A percentile compares a stretch with the other conserved stretches of the same genome.
Conservation (phyloP, 2,329 filamentous ascomycete species). For the Clonostachys solani region DNA sequence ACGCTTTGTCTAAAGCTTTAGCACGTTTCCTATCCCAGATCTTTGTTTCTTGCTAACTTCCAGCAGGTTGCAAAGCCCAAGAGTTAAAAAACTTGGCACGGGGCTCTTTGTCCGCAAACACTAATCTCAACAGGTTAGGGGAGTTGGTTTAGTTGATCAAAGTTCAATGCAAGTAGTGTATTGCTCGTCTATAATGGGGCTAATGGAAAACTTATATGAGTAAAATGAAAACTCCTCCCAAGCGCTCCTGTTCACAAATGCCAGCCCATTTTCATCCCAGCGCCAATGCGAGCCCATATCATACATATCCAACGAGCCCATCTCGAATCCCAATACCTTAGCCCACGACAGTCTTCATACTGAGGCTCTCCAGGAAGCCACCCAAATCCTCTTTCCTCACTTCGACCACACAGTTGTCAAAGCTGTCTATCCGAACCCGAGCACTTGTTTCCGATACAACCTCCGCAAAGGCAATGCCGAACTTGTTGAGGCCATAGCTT, state of each 20-base stretch:
- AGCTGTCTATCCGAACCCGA: constrained; percentile 87
- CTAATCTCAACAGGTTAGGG: too few relatives aligned
- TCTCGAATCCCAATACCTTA: constrained; percentile 17
- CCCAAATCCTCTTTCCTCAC: constrained; percentile 94
- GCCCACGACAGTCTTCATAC: constrained; percentile 80
- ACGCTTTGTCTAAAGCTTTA: too few relatives aligned
- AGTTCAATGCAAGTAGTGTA: background rate
- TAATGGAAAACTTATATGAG: background rate
- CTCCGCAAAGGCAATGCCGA: constrained; percentile 93
- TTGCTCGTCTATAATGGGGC: background rate
- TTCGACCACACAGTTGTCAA: constrained; percentile 96
- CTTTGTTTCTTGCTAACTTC: too few relatives aligned
- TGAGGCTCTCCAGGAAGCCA: constrained; percentile 86
- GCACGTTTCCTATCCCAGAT: too few relatives aligned
- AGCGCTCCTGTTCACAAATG: background rate
- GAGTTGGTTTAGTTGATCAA: too few relatives aligned
- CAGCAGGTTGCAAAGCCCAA: too few relatives aligned
- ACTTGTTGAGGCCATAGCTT: constrained; percentile 78
- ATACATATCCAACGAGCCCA: too few relatives aligned
- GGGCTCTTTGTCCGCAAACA: too few relatives aligned
- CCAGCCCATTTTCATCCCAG: constrained; percentile 4
- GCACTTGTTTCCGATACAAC: constrained; percentile 90
- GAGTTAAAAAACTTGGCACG: too few relatives aligned
- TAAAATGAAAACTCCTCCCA: background rate
- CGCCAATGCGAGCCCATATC: too few relatives aligned